Evolutionary conservation across 2,329 filamentous ascomycete genomes (phyloP), one percentile per base, ranked within the genome.

Genomic region (Didymella pomorum): DNA sequence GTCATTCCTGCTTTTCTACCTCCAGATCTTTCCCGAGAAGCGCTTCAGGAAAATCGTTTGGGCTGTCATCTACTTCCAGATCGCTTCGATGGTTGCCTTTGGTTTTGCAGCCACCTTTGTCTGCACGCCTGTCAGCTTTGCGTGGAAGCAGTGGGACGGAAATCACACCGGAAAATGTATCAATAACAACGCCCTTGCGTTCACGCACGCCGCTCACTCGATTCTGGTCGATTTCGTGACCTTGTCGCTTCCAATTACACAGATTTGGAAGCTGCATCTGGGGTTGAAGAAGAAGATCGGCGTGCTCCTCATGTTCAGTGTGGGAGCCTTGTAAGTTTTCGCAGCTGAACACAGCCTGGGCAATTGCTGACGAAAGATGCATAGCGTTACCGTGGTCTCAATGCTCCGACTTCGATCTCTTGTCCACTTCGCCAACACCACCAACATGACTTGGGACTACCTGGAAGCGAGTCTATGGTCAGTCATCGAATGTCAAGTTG

Each of bases 351-450:
- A 25, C 10, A 8, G 16, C 2, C 7, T 12, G 1, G 20, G 16
- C 20, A 16, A 23, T 4, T 16, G 16, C 48, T 52, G 41, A 56
- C 41, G 7, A 0, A 31, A 5, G 11, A 5, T 41, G 78, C 73
- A 52, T 45, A 80, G 77, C 51, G 76, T 79, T 45, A 80, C 78
- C 5, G 54, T 80, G 12, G 70, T 81, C 20, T 79, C 78, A 46
- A 74, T 79, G 50, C 60, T 81, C 25, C 76, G 79, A 2, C 65
- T 81, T 2, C 69, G 71, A 7, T 74, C 75, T 5, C 68, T 81
- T 5, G 72, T 81, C 44, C 58, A 72, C 43, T 81, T 81, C 54
- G 75, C 76, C 25, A 76, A 69, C 23, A 78, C 79, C 3, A 53
- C 67, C 2, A 79, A 81, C 59, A 56, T 76, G 29, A 71, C 67